Evolutionary conservation across 441 rosid species (phyloP).

Genomic region (Isatis lusitanica): DNA sequence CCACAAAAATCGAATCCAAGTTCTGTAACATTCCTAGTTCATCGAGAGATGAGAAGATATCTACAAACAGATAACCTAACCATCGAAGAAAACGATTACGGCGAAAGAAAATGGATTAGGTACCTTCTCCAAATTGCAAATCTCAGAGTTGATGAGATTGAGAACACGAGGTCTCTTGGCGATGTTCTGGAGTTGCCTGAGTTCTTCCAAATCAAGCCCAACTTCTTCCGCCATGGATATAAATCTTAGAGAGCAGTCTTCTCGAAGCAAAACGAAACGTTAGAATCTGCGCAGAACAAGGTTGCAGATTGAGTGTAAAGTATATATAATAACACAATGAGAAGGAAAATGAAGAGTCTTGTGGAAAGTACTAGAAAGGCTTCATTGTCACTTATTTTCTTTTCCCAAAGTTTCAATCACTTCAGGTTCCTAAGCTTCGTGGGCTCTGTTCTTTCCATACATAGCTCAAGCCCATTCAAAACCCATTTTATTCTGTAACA

Average conservation of each 20-base stretch:
- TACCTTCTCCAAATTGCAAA: slow-evolving; percentile 73
- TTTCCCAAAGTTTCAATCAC: neutral
- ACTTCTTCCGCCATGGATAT: slow-evolving; percentile 62
- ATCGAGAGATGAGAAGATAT: neutral
- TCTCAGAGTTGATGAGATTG: slow-evolving; percentile 64
- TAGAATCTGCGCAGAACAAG: neutral
- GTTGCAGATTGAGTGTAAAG: neutral
- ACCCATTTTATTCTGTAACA: too few relatives aligned
- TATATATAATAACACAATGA: neutral
- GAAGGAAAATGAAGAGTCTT: neutral
- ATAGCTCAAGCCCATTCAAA: neutral
- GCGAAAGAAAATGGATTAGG: neutral
- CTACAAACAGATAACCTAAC: neutral
- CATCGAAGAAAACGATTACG: neutral
- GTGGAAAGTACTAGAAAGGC: slow-evolving; percentile 26
- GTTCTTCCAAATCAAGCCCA: slow-evolving; percentile 74
- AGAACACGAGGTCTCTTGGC: slow-evolving; percentile 77
- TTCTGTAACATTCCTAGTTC: neutral
- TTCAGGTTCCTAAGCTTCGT: neutral
- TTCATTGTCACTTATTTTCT: neutral
- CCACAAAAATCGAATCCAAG: neutral
- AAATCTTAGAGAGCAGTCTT: neutral
- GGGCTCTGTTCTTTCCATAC: slow-evolving; percentile 5
- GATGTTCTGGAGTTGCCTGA: slow-evolving; percentile 60
- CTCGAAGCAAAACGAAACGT: slow-evolving; percentile 5